phyloP scores from a whole-genome alignment of 495 filamentous ascomycete genomes.

The Aspergillus homomorphus region DNA sequence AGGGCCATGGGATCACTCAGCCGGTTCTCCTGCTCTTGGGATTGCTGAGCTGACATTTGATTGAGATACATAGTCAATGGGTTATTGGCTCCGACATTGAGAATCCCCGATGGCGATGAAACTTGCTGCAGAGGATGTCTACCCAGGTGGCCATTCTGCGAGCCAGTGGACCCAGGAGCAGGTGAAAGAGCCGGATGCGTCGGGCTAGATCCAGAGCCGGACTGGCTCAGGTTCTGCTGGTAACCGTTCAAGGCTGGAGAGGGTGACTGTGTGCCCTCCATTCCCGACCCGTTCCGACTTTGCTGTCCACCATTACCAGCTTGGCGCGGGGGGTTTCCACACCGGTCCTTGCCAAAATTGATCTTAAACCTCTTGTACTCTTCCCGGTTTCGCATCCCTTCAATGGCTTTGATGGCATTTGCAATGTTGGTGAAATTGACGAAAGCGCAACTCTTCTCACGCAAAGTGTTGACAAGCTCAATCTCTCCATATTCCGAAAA shows the following conservation, averaged over 20 bases:
- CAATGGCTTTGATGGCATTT: constrained; percentile 98
- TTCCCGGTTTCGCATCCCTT: constrained; percentile 88
- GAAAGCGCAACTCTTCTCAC: constrained; percentile 98
- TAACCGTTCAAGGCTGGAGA: constrained; percentile 47
- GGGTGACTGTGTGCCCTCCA: constrained; percentile 66
- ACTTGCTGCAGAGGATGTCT: constrained; percentile 51
- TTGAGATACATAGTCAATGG: constrained; percentile 92
- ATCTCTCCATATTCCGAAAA: constrained; percentile 98
- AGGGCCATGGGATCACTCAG: constrained; percentile 49
- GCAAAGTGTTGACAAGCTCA: constrained; percentile 91
- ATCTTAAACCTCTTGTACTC: constrained; percentile 99
- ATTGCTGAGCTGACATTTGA: constrained; percentile 77
- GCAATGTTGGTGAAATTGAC: constrained; percentile 99
- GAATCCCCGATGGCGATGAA: constrained; percentile 63
- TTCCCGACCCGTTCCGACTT: constrained; percentile 49
- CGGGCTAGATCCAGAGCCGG: constrained; percentile 66
- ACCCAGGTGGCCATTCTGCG: constrained; percentile 47
- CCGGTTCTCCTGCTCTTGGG: constrained; percentile 58
- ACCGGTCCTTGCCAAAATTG: constrained; percentile 98
- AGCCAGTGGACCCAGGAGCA: constrained; percentile 54
- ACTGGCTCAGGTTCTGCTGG: constrained; percentile 51
- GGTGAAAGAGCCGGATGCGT: constrained; percentile 57
- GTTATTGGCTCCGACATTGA: constrained; percentile 79
- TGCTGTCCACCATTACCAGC: constrained; percentile 56
- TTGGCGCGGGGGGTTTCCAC: constrained; percentile 93